Evolutionary conservation across 2,329 filamentous ascomycete genomes (phyloP).

Genomic region (Madurella mycetomatis): DNA sequence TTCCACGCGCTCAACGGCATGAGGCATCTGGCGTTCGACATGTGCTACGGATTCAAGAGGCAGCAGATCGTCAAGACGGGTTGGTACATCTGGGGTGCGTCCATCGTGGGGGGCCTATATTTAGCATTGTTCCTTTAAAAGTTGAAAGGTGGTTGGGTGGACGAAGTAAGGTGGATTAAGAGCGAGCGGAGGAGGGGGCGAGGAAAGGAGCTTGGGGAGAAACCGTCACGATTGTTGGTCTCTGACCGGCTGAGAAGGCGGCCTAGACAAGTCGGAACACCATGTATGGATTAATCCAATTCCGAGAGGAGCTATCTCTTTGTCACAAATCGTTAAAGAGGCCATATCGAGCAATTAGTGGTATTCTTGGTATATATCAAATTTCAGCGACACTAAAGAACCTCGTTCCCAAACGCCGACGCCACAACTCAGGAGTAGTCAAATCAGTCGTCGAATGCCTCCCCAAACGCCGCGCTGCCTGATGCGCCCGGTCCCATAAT

Average conservation of each 20-base stretch:
- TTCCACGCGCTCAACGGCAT: conserved; percentile 55
- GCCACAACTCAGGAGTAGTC: not conserved
- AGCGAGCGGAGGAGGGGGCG: not conserved
- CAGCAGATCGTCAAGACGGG: conserved; percentile 44
- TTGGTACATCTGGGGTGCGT: conserved; percentile 44
- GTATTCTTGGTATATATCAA: not conserved
- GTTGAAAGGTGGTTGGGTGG: not conserved
- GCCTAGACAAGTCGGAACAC: conserved; percentile 9
- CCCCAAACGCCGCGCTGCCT: conserved; percentile 16
- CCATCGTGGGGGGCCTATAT: conserved; percentile 41
- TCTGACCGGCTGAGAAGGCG: not conserved
- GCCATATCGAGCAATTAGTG: not conserved
- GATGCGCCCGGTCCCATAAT: not conserved
- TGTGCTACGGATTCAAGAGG: conserved; percentile 44
- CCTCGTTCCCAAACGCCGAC: conserved; percentile 21
- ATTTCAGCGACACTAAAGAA: not conserved
- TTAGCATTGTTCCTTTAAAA: conserved; percentile 42
- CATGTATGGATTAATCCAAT: conserved; percentile 15
- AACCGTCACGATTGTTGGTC: conserved; percentile 7
- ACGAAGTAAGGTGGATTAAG: not conserved
- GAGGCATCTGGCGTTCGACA: conserved; percentile 52
- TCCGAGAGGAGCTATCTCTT: conserved; percentile 16
- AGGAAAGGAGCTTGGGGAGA: not conserved
- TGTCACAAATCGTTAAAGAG: conserved; percentile 11
- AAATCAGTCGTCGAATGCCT: conserved; percentile 8